These are phyloP conservation scores for Aaosphaeria pasadenensis DNA, from an alignment of 2,329 filamentous ascomycete genomes.

Conservation along the genomic window DNA sequence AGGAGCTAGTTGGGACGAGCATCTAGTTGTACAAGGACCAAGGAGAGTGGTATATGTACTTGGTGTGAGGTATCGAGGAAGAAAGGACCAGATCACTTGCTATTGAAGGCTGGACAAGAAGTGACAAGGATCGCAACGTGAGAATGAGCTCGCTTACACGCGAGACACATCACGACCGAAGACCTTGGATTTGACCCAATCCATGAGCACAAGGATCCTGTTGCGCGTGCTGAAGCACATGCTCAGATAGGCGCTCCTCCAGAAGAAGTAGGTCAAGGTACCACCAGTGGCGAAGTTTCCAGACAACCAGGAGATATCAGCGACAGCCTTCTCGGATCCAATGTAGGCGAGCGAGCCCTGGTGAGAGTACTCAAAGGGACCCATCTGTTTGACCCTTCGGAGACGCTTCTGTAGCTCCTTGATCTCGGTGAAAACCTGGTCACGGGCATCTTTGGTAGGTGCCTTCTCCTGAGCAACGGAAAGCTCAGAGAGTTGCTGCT, in stretches of 20 bases:
- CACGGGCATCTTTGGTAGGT: constrained; percentile 62
- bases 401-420: constrained; percentile 83
- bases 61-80: too few species aligned
- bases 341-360: constrained; percentile 97
- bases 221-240: constrained; percentile 99
- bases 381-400: constrained; percentile 86
- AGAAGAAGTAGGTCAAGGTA: constrained; percentile 95
- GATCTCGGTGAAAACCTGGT: constrained; percentile 68
- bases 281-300: constrained; percentile 94
- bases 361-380: constrained; percentile 98
- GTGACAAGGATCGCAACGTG: neutral
- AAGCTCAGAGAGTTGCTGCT: constrained; percentile 70
- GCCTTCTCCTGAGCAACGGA: constrained; percentile 59
- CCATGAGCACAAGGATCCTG: constrained; percentile 84
- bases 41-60: too few species aligned
- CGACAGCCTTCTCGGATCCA: constrained; percentile 95
- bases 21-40: too few species aligned
- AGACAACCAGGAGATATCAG: constrained; percentile 95
- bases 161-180: constrained; percentile 94
- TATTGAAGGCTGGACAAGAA: too few species aligned
- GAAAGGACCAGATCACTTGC: too few species aligned
- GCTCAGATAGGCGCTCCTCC: constrained; percentile 95
- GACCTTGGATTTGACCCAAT: constrained; percentile 96
- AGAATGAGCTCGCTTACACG: constrained; percentile 51
- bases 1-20: too few species aligned